Evolutionary conservation across 2,329 filamentous ascomycete genomes (phyloP).

Genomic region (Teratosphaeria zuluensis): DNA sequence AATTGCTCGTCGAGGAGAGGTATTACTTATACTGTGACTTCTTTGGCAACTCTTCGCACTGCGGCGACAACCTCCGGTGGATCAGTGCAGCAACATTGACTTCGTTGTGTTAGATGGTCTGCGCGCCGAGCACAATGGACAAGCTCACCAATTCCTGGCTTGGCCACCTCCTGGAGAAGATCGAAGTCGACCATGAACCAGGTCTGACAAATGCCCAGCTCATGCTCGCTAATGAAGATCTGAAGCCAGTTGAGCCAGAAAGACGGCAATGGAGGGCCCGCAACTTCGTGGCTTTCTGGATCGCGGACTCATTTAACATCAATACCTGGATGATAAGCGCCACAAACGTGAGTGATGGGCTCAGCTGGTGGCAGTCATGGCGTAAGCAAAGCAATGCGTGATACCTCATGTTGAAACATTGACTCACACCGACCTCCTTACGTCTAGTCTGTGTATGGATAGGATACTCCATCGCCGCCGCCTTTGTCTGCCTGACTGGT

Average conservation of each 20-base stretch:
- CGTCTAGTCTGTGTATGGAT: constrained; percentile 38
- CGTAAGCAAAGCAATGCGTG: constrained; percentile 16
- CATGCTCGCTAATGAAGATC: constrained; percentile 67
- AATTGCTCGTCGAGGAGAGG: too few species aligned
- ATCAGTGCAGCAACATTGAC: too few species aligned
- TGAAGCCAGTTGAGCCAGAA: constrained; percentile 58
- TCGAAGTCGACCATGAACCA: constrained; percentile 65
- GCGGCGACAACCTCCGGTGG: too few species aligned
- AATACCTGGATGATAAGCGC: constrained; percentile 75
- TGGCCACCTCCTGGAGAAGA: constrained; percentile 36
- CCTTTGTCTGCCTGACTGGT: constrained; percentile 68
- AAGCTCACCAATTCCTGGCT: constrained; percentile 30
- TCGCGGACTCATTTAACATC: constrained; percentile 78
- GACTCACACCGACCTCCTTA: background rate
- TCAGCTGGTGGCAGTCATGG: constrained; percentile 43
- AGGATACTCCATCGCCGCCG: constrained; percentile 67
- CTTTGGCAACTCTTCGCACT: too few species aligned
- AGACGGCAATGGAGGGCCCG: constrained; percentile 75
- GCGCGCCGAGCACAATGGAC: constrained; percentile 26
- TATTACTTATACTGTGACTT: too few species aligned
- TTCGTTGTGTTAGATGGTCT: too few species aligned
- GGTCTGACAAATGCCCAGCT: constrained; percentile 70
- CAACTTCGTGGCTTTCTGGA: constrained; percentile 81
- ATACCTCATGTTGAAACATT: too few species aligned
- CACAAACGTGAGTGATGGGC: constrained; percentile 66